A percentile compares a stretch with the other conserved stretches of the same genome.
phyloP scores from a whole-genome alignment of 2,329 filamentous ascomycete species.

The Biscogniauxia marginata region DNA sequence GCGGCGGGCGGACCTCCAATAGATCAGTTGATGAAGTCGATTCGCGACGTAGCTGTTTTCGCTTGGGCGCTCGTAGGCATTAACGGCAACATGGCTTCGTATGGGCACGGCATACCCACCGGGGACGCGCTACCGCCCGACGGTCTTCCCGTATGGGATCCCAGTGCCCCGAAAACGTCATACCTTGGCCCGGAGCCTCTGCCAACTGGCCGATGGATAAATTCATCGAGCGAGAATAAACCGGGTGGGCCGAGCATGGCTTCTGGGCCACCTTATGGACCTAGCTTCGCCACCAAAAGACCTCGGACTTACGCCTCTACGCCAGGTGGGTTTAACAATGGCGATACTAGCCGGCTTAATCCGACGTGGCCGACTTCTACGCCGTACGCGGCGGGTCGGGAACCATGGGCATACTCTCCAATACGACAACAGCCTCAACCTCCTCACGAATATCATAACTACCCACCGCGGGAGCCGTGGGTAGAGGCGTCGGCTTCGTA shows the following conservation, averaged over 20 bases:
- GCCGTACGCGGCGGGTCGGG: slow-evolving; percentile 1
- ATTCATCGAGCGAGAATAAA: slow-evolving; percentile 5
- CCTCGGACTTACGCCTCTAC: slow-evolving; percentile 15
- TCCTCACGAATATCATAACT: slow-evolving; percentile 1
- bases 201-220: slow-evolving; percentile 27
- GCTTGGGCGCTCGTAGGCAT: slow-evolving; percentile 81
- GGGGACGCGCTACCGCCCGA: slow-evolving; percentile 63
- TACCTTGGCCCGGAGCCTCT: slow-evolving; percentile 39
- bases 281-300: slow-evolving; percentile 11
- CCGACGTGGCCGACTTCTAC: slow-evolving; percentile 17
- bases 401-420: slow-evolving; percentile 15
- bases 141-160: slow-evolving; percentile 61
- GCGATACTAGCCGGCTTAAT: slow-evolving; percentile 10
- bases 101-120: slow-evolving; percentile 58
- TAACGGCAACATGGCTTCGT: slow-evolving; percentile 69
- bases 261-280: slow-evolving; percentile 9
- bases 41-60: slow-evolving; percentile 84
- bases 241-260: slow-evolving; percentile 6
- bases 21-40: slow-evolving; percentile 72
- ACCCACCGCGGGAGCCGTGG: slow-evolving; percentile 15
- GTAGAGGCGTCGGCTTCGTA: slow-evolving; percentile 15
- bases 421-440: slow-evolving; percentile 15
- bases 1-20: slow-evolving; percentile 52
- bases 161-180: slow-evolving; percentile 32
- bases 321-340: slow-evolving; percentile 11